Conservation (phyloP, 192 early-diverging fungal species). For the Gigaspora rosea region DNA sequence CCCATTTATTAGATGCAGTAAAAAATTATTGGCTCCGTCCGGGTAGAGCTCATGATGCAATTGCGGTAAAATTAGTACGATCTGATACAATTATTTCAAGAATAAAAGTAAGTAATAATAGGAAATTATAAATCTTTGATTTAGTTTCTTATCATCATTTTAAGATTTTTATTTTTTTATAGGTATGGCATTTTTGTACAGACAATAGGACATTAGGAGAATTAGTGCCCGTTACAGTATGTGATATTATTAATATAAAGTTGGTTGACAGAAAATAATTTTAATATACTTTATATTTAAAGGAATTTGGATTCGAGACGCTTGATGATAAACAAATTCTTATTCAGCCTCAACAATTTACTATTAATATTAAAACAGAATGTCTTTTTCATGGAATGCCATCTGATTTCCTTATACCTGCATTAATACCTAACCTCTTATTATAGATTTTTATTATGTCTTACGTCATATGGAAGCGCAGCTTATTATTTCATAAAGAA, state of each 20-base stretch:
- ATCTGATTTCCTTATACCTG: too few species aligned
- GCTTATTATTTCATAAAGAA: too few species aligned
- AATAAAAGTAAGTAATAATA: conserved; percentile 26
- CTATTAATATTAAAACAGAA: neutral
- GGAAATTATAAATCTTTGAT: neutral
- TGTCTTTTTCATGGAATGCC: too few species aligned
- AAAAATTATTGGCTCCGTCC: conserved; percentile 21
- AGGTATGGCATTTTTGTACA: conserved; percentile 26
- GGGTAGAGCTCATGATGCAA: conserved; percentile 28
- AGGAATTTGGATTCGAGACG: conserved; percentile 5
- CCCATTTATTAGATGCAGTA: neutral
- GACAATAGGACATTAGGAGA: neutral
- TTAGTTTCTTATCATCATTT: conserved; percentile 16
- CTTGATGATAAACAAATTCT: conserved; percentile 14
- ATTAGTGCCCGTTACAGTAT: conserved; percentile 5
- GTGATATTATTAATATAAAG: conserved; percentile 20
- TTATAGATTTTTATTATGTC: too few species aligned
- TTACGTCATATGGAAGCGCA: too few species aligned
- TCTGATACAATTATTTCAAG: neutral
- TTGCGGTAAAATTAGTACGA: conserved; percentile 3
- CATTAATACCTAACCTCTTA: too few species aligned
- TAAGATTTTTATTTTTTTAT: conserved; percentile 26
- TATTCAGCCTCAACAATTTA: conserved; percentile 16
- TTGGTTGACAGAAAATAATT: conserved; percentile 11
- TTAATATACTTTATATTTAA: conserved; percentile 19